These are phyloP conservation scores for Fonsecaea pedrosoi DNA, from an alignment of 2,329 filamentous ascomycete genomes.

Conservation along the genomic window DNA sequence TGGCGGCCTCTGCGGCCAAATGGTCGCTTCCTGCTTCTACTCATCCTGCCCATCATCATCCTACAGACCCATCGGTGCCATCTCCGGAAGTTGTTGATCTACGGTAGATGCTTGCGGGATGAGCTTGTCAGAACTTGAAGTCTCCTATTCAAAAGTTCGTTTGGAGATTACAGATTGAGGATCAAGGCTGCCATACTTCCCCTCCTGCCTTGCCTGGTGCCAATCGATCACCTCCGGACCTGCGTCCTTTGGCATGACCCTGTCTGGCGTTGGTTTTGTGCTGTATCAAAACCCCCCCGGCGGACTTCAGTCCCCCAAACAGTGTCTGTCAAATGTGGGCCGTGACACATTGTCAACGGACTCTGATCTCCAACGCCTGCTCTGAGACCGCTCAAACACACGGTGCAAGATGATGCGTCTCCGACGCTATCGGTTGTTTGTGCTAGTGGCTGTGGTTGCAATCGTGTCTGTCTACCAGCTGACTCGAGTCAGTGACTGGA, in stretches of 20 bases:
- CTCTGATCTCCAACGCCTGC: not conserved
- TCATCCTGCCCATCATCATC: slow-evolving; percentile 7
- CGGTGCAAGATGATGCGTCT: slow-evolving; percentile 53
- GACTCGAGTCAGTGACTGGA: slow-evolving; percentile 52
- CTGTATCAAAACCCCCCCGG: not conserved
- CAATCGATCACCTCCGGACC: not conserved
- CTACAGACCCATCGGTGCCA: not conserved
- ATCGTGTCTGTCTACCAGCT: slow-evolving; percentile 60
- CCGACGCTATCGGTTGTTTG: slow-evolving; percentile 56
- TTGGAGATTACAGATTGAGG: slow-evolving; percentile 1
- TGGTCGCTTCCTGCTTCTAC: not conserved
- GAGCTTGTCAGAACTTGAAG: slow-evolving; percentile 10
- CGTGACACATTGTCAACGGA: not conserved
- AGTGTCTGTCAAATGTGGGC: slow-evolving; percentile 25
- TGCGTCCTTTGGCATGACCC: not conserved
- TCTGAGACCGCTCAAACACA: slow-evolving; percentile 1
- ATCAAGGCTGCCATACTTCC: not conserved
- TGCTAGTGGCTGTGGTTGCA: slow-evolving; percentile 53
- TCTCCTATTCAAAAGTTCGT: not conserved
- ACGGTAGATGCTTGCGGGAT: slow-evolving; percentile 5
- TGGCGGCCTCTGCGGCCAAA: slow-evolving; percentile 14
- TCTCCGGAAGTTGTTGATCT: slow-evolving; percentile 1
- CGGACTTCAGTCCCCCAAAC: slow-evolving; percentile 4
- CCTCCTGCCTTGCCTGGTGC: slow-evolving; percentile 3
- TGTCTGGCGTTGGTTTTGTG: not conserved